These are phyloP conservation scores for Pterocarpus macrocarpus DNA, from an alignment of 306 rosid species.

Conservation along the genomic window DNA sequence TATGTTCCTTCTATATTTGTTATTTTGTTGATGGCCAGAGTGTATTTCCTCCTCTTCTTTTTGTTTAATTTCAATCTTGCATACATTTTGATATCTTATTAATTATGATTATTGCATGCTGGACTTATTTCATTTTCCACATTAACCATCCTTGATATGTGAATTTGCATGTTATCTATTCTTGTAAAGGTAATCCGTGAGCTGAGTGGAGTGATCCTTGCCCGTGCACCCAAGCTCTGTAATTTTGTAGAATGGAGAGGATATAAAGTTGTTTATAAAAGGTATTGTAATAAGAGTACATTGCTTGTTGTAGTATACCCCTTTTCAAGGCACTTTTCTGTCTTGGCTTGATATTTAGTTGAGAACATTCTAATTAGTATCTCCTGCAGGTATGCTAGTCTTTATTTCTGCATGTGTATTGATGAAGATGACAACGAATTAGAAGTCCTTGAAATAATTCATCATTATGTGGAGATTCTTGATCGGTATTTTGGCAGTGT, in stretches of 20 bases:
- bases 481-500: constrained; percentile 97
- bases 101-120: constrained; percentile 9
- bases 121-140: constrained; percentile 12
- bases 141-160: constrained; percentile 9
- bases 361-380: not conserved
- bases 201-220: constrained; percentile 84
- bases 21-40: not conserved
- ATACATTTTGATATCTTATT: not conserved
- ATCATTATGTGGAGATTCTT: constrained; percentile 90
- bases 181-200: constrained; percentile 71
- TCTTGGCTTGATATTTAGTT: constrained; percentile 1
- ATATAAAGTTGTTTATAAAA: constrained; percentile 90
- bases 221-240: constrained; percentile 92
- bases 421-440: constrained; percentile 89
- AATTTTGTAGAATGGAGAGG: constrained; percentile 97
- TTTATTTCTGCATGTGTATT: constrained; percentile 95
- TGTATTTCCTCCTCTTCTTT: not conserved
- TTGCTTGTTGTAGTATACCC: constrained; percentile 2
- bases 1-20: not conserved
- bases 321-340: constrained; percentile 23
- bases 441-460: constrained; percentile 88
- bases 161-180: constrained; percentile 31
- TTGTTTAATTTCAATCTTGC: not conserved
- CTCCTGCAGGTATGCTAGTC: constrained; percentile 88
- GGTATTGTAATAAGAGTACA: constrained; percentile 53